Base-by-base conservation (phyloP, 495 filamentous ascomycete species). In the Xylaria cubensis region DNA sequence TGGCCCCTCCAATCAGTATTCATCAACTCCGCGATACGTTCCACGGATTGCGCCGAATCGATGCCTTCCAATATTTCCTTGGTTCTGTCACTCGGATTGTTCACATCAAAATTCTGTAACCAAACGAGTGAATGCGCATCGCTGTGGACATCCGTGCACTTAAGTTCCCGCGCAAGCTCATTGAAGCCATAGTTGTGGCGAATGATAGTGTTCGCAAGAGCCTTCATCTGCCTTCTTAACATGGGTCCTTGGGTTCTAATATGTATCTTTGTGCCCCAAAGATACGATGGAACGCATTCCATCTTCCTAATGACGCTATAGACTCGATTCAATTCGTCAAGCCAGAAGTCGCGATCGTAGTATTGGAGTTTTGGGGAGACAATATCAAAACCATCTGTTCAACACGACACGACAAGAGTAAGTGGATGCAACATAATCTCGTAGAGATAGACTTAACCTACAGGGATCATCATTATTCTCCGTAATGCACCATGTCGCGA, bases 261-360 rank as follows among this genome's bases (percentile, higher is more conserved):
- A 39, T 61, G 58, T 39, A 61, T 39, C 34, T 21, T 61, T 7
- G 58, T 61, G 58, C 58, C 12, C 58, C 58, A 61, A 19, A n/a
- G 1, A 10, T 65, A 26, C 17, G 26, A 56, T 56, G 53, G 53
- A 56, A 56, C 13, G 26, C 26, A 56, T 12, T 26, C 24, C 3
- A 13, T 0, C 0, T 9, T 3, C 12, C 13, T 9, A 19, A 65
- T 19, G 9, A 17, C 19, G 17, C 4, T 5, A 26, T 48, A 65
- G 5, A 50, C 15, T 26, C 6, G 21, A 29, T 12, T 26, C 39
- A 65, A 10, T 34, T 13, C 0, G 4, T 0, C 4, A 1, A 32
- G 4, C 63, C 63, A 65, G 39, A 24, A 26, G 15, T 65, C n/a
- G 5, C 63, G 63, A 19, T 29, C 6, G 4, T 12, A 0, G 26